Conservation (phyloP, 169 alveolate genomes). For the Plasmodium reichenowi region DNA sequence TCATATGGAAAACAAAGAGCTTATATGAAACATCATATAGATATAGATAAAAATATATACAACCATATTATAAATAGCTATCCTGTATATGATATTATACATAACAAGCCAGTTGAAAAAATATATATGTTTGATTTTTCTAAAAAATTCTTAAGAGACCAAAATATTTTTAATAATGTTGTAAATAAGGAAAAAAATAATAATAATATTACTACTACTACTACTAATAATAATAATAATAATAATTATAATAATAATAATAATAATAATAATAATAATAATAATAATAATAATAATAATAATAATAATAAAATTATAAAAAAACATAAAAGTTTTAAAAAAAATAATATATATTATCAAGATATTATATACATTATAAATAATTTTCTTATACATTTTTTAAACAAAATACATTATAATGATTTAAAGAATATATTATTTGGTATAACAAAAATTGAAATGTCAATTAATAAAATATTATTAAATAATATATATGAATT, state of each 20-base stretch:
- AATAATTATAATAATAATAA: too few relatives aligned
- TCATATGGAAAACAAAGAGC: constrained; percentile 72
- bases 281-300: neutral
- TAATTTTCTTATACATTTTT: constrained; percentile 34
- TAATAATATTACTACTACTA: too few relatives aligned
- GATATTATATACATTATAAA: constrained; percentile 55
- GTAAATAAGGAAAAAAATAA: neutral
- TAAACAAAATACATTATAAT: constrained; percentile 54
- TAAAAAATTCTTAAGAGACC: constrained; percentile 33
- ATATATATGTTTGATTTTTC: constrained; percentile 53
- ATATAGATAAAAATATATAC: constrained; percentile 54
- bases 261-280: neutral
- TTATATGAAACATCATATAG: constrained; percentile 53
- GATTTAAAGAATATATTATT: constrained; percentile 70
- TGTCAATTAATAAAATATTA: constrained; percentile 50
- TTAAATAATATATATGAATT: constrained; percentile 41
- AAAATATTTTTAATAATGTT: constrained; percentile 24
- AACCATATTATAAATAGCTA: constrained; percentile 49
- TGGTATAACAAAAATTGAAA: constrained; percentile 75
- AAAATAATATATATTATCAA: constrained; percentile 22
- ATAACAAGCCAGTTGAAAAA: constrained; percentile 21
- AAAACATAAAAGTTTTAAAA: constrained; percentile 31
- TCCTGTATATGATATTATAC: constrained; percentile 2
- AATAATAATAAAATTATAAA: constrained; percentile 4
- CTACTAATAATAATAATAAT: too few relatives aligned